Conservation (phyloP, 768 basidiomycete species). For the Rhizopogon vesiculosus region DNA sequence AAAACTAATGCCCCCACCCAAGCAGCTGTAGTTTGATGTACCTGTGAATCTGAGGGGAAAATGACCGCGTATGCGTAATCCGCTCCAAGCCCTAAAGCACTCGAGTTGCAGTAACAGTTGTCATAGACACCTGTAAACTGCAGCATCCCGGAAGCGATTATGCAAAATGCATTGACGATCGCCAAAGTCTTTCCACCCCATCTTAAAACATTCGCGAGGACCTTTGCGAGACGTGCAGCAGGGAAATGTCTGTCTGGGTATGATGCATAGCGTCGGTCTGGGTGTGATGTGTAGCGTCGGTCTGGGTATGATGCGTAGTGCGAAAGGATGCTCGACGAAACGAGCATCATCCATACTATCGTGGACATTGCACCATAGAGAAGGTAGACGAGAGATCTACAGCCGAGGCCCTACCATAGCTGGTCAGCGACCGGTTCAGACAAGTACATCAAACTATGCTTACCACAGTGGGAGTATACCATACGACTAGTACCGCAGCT, state of each 20-base stretch:
- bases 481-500: conserved; percentile 18
- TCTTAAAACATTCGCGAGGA: conserved; percentile 7
- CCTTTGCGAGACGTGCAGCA: not conserved
- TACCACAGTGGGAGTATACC: conserved; percentile 21
- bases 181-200: conserved; percentile 16
- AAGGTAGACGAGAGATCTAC: conserved; percentile 28
- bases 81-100: conserved; percentile 8
- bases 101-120: conserved; percentile 21
- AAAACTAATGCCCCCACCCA: no score
- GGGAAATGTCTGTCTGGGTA: not conserved
- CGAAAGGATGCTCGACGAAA: conserved; percentile 23
- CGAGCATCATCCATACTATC: conserved; percentile 23
- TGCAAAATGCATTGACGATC: conserved; percentile 14
- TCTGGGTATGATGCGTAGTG: conserved; percentile 9
- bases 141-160: conserved; percentile 15
- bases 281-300: not conserved
- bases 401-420: conserved; percentile 24
- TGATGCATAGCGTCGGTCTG: not conserved
- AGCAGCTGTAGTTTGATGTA: no score
- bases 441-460: not conserved
- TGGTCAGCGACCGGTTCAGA: not conserved
- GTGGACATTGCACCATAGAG: conserved; percentile 26
- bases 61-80: no score
- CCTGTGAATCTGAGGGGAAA: no score
- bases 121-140: conserved; percentile 20